Evolutionary conservation across 495 filamentous ascomycete genomes (phyloP).

Genomic region (Podospora tetraspora): DNA sequence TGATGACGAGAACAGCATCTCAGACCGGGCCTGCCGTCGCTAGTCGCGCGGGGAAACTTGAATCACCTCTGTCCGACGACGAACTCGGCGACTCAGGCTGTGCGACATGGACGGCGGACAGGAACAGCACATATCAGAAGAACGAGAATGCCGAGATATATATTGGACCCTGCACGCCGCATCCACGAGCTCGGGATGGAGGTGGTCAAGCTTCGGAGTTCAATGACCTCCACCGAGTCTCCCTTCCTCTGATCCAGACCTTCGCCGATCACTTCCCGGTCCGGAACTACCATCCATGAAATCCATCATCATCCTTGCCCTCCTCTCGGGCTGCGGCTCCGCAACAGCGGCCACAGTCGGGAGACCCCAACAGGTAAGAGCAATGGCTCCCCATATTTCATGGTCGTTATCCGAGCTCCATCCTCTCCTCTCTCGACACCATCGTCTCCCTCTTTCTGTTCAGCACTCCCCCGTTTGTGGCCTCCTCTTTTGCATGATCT

Average conservation of each 20-base stretch:
- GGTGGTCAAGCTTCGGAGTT: not conserved
- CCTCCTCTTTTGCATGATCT: conserved; percentile 14
- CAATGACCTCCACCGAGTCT: not conserved
- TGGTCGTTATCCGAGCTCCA: too few species aligned
- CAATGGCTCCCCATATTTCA: not conserved
- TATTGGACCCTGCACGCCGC: not conserved
- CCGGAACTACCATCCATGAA: conserved; percentile 14
- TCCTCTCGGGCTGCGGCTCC: conserved; percentile 14
- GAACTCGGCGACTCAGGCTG: not conserved
- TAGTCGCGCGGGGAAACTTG: not conserved
- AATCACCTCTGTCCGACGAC: not conserved
- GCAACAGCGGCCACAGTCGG: not conserved
- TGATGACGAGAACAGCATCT: not conserved
- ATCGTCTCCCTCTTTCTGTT: conserved; percentile 2
- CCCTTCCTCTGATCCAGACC: conserved; percentile 2
- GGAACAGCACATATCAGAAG: too few species aligned
- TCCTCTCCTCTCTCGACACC: conserved; percentile 1
- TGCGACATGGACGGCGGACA: not conserved
- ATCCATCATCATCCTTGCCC: conserved; percentile 16
- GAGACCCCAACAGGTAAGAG: not conserved
- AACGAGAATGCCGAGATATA: not conserved
- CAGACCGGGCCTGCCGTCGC: not conserved
- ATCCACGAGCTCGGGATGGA: not conserved
- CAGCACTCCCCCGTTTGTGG: conserved; percentile 10
- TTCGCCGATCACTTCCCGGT: not conserved